A percentile compares a stretch with the other conserved stretches of the same genome.
Conservation (phyloP, 2,329 filamentous ascomycete species). For the Venturia oleaginea region DNA sequence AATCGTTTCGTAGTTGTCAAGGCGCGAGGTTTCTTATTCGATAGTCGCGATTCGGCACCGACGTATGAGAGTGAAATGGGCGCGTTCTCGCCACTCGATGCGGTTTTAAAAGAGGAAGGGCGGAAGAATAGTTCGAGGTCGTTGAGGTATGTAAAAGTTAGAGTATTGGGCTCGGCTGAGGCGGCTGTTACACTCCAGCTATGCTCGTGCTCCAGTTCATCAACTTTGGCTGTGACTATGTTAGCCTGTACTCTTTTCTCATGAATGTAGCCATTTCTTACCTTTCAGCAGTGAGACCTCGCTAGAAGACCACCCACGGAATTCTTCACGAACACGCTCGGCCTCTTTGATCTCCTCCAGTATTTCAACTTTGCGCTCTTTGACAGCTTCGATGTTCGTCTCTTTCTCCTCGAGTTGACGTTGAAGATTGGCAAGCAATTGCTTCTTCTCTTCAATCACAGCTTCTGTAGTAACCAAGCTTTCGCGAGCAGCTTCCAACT, state of each 20-base stretch:
- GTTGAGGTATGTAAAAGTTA: slow-evolving; percentile 66
- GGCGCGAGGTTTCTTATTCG: slow-evolving; percentile 41
- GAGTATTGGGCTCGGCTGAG: slow-evolving; percentile 44
- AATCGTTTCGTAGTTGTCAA: slow-evolving; percentile 62
- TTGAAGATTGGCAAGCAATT: slow-evolving; percentile 57
- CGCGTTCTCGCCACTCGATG: slow-evolving; percentile 34
- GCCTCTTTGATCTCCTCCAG: slow-evolving; percentile 70
- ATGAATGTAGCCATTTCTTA: slow-evolving; percentile 32
- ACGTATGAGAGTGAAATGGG: slow-evolving; percentile 64
- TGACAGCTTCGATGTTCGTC: slow-evolving; percentile 50
- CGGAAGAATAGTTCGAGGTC: slow-evolving; percentile 69
- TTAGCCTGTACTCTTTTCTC: slow-evolving; percentile 26
- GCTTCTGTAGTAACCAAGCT: slow-evolving; percentile 55
- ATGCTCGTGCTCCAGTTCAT: slow-evolving; percentile 54
- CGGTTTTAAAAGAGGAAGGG: slow-evolving; percentile 46
- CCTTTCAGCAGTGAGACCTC: slow-evolving; percentile 76
- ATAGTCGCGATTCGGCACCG: slow-evolving; percentile 26
- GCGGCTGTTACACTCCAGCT: slow-evolving; percentile 64
- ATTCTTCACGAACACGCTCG: slow-evolving; percentile 77
- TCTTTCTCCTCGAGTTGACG: slow-evolving; percentile 60
- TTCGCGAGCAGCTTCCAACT: slow-evolving; percentile 64
- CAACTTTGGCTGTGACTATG: slow-evolving; percentile 49
- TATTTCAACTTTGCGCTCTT: slow-evolving; percentile 59
- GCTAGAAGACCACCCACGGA: slow-evolving; percentile 74
- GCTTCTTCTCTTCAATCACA: slow-evolving; percentile 61